A percentile compares a stretch with the other conserved stretches of the same genome.
Evolutionary conservation across 495 filamentous ascomycete genomes (phyloP).

Genomic region (Podospora pseudopauciseta): DNA sequence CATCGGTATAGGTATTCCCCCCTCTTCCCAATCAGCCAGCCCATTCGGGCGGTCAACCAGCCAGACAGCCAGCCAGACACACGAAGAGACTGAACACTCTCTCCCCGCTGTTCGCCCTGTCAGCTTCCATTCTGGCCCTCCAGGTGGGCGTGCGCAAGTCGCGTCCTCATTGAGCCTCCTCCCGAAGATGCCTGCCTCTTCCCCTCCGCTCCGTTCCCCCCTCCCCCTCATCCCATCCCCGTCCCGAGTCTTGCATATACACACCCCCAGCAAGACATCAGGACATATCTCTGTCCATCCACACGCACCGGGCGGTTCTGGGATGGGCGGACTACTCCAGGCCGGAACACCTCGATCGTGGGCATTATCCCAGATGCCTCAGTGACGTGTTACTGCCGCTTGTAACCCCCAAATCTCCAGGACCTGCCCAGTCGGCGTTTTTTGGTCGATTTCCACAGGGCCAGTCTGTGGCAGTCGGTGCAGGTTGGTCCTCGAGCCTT

Average conservation of each 20-base stretch:
- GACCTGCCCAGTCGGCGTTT: slow-evolving; percentile 23
- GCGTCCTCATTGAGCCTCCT: slow-evolving; percentile 10
- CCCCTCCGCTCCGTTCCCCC: slow-evolving; percentile 3
- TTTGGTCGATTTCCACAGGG: slow-evolving; percentile 25
- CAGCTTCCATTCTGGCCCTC: slow-evolving; percentile 2
- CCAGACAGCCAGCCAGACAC: neutral
- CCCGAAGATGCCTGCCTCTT: neutral
- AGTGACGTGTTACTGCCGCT: slow-evolving; percentile 41
- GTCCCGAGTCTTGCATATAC: neutral
- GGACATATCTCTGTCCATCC: neutral
- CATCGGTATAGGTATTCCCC: slow-evolving; percentile 1
- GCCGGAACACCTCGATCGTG: slow-evolving; percentile 24
- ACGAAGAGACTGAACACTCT: neutral
- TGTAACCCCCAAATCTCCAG: slow-evolving; percentile 26
- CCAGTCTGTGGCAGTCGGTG: slow-evolving; percentile 13
- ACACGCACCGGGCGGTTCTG: slow-evolving; percentile 10
- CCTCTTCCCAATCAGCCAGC: neutral
- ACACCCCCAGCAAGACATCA: neutral
- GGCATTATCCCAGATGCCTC: slow-evolving; percentile 38
- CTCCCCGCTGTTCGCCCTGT: slow-evolving; percentile 3
- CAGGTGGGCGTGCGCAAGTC: slow-evolving; percentile 10
- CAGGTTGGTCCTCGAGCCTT: slow-evolving; percentile 26
- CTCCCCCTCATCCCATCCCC: neutral
- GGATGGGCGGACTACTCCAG: slow-evolving; percentile 3
- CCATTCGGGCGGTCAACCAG: neutral